These are phyloP conservation scores for Leucaena leucocephala DNA, from an alignment of 306 rosid genomes.

Conservation along the genomic window DNA sequence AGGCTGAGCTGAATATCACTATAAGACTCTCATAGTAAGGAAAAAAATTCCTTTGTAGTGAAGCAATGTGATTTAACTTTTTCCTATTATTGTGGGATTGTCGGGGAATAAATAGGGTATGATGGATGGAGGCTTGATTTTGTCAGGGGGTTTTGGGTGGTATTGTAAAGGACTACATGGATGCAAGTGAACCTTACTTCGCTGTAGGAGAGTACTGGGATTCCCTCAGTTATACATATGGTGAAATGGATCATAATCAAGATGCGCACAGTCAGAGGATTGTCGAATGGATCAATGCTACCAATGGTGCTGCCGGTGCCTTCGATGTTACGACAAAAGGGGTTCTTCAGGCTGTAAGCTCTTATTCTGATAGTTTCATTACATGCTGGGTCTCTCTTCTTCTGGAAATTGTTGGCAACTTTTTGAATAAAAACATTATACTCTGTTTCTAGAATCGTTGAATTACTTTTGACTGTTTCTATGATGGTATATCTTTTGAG, in stretches of 20 bases:
- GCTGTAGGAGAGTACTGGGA: conserved; percentile 97
- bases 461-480: not conserved
- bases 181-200: conserved; percentile 81
- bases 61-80: too few species aligned
- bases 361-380: conserved; percentile 28
- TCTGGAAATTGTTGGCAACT: conserved; percentile 10
- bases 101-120: conserved; percentile 90
- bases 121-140: conserved; percentile 99
- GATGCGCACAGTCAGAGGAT: conserved; percentile 98
- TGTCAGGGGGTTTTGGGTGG: conserved; percentile 99
- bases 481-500: conserved; percentile 1
- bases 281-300: conserved; percentile 92
- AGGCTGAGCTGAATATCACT: conserved; percentile 5
- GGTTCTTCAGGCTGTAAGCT: conserved; percentile 90
- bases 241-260: conserved; percentile 93
- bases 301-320: conserved; percentile 83
- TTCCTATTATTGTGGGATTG: conserved; percentile 25
- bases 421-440: conserved; percentile 1
- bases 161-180: conserved; percentile 87
- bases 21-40: not conserved
- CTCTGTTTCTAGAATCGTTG: not conserved
- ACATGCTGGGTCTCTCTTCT: not conserved
- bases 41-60: conserved; percentile 14
- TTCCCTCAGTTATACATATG: conserved; percentile 88
- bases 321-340: conserved; percentile 99